Conservation (phyloP, 2,329 filamentous ascomycete genomes). For the Didymella arachidicola region DNA sequence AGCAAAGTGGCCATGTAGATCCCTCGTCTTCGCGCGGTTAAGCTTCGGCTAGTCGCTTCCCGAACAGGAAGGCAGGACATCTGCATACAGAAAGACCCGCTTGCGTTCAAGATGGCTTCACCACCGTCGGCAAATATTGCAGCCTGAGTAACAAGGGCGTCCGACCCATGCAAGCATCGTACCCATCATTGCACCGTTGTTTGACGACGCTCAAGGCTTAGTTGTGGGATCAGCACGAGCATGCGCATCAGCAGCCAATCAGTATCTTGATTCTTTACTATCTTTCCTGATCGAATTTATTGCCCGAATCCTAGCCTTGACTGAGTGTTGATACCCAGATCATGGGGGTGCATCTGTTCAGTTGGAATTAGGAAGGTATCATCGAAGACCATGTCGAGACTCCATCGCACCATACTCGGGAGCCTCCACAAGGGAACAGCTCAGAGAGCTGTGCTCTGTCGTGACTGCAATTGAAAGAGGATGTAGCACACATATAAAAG, state of each 20-base stretch:
- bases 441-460: not conserved
- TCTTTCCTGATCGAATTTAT: not conserved
- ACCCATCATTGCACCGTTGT: not conserved
- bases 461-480: not conserved
- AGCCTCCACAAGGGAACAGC: not conserved
- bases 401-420: conserved; percentile 4
- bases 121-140: not conserved
- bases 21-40: not conserved
- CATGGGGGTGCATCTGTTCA: not conserved
- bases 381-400: not conserved
- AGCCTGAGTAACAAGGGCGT: not conserved
- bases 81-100: not conserved
- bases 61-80: conserved; percentile 10
- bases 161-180: not conserved
- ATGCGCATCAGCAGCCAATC: not conserved
- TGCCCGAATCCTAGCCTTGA: not conserved
- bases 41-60: conserved; percentile 5
- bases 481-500: conserved; percentile 9
- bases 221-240: not conserved
- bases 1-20: not conserved
- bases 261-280: not conserved
- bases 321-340: not conserved
- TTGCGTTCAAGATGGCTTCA: not conserved
- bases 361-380: conserved; percentile 20
- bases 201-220: not conserved